Evolutionary conservation across 495 filamentous ascomycete genomes (phyloP).

Genomic region (Aspergillus egyptiacus): DNA sequence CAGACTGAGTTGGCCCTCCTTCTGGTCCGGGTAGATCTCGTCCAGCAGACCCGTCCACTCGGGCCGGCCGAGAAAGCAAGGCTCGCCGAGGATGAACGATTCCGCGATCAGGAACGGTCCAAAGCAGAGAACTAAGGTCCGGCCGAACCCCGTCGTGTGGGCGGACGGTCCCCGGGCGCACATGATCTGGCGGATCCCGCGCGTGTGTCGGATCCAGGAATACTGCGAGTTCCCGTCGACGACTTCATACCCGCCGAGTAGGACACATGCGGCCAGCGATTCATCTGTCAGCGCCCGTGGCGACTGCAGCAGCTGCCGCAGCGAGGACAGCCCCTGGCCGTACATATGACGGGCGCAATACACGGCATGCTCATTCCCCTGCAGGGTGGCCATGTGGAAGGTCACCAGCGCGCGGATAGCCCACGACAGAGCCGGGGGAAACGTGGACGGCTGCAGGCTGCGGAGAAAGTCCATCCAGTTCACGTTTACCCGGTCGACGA

Average conservation of each 20-base stretch:
- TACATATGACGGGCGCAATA: slow-evolving; percentile 17
- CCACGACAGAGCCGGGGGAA: background rate
- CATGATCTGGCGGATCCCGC: slow-evolving; percentile 25
- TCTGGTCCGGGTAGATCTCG: no score
- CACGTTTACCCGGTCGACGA: background rate
- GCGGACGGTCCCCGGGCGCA: slow-evolving; percentile 20
- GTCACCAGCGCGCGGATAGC: background rate
- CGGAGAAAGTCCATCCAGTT: background rate
- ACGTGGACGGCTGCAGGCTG: background rate
- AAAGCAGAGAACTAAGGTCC: slow-evolving; percentile 20
- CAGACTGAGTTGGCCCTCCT: no score
- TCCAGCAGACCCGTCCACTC: background rate
- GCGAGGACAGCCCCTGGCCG: slow-evolving; percentile 10
- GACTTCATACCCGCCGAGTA: slow-evolving; percentile 27
- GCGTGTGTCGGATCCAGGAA: slow-evolving; percentile 27
- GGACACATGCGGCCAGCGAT: slow-evolving; percentile 17
- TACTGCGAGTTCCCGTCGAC: slow-evolving; percentile 18
- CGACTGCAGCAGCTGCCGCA: slow-evolving; percentile 5
- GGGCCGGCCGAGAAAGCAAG: background rate
- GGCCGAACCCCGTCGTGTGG: slow-evolving; percentile 23
- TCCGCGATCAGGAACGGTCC: slow-evolving; percentile 24
- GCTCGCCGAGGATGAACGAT: slow-evolving; percentile 3
- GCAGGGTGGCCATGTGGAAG: background rate
- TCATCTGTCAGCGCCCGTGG: slow-evolving; percentile 9
- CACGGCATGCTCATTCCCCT: background rate